phyloP scores from a whole-genome alignment of 1,139 yeast genomes.

The Sugiyamaella grinbergsii region DNA sequence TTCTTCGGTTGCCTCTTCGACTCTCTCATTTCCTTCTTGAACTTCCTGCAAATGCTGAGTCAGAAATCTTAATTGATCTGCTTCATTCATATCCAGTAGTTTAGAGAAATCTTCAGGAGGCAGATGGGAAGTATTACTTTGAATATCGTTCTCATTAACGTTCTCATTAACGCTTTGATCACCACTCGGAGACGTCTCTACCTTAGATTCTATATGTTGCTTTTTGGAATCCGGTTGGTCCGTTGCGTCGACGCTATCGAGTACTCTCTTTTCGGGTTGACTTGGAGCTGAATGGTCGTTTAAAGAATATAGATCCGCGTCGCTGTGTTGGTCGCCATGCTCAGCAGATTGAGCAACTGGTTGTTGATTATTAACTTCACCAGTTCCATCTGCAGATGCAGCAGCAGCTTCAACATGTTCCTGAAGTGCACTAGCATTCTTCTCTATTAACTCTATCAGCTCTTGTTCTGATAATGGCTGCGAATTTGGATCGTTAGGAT shows the following conservation, averaged over 20 bases:
- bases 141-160: background rate
- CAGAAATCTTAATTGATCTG: conserved; percentile 13
- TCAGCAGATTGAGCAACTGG: background rate
- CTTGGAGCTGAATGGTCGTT: background rate
- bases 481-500: conserved; percentile 12
- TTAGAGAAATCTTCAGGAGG: conserved; percentile 17
- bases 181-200: background rate
- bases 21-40: background rate
- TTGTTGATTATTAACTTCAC: background rate
- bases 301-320: background rate
- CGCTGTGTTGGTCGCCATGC: background rate
- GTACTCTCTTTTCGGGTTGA: conserved; percentile 2
- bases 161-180: background rate
- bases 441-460: conserved; percentile 19
- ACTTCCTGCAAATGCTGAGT: conserved; percentile 14
- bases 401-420: conserved; percentile 12
- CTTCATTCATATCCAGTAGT: conserved; percentile 16
- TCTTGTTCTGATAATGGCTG: conserved; percentile 22
- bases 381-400: background rate
- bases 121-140: background rate
- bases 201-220: conserved; percentile 1
- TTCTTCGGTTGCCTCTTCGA: background rate
- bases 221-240: conserved; percentile 5
- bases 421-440: conserved; percentile 18
- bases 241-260: background rate